Evolutionary conservation across 805 yeast genomes (phyloP).

Genomic region (Kodamaea neixiangensis): DNA sequence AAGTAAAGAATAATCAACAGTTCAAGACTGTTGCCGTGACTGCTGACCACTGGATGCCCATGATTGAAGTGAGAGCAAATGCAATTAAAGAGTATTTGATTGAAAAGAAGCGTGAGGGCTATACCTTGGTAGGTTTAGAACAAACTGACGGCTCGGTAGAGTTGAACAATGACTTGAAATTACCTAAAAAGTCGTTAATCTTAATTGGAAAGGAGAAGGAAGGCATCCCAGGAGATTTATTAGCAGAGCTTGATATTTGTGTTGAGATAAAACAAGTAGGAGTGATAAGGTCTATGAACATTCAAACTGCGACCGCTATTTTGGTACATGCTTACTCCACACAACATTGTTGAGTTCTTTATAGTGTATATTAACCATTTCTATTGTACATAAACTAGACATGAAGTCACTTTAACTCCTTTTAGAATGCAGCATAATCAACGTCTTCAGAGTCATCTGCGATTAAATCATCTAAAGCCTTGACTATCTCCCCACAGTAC

Average conservation of each 20-base stretch:
- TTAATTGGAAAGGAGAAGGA: constrained; percentile 85
- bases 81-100: constrained; percentile 59
- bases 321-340: constrained; percentile 86
- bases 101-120: constrained; percentile 68
- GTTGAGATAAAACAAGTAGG: constrained; percentile 92
- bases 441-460: constrained; percentile 39
- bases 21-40: constrained; percentile 91
- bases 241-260: constrained; percentile 82
- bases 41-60: constrained; percentile 95
- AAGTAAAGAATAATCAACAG: constrained; percentile 62
- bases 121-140: constrained; percentile 84
- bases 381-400: constrained; percentile 3
- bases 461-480: constrained; percentile 54
- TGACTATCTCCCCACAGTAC: constrained; percentile 63
- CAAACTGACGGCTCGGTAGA: constrained; percentile 90
- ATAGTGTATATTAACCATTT: constrained; percentile 3
- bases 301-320: constrained; percentile 95
- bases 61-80: constrained; percentile 67
- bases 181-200: constrained; percentile 79
- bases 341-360: constrained; percentile 52
- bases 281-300: constrained; percentile 91
- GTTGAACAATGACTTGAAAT: constrained; percentile 59
- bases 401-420: too few species aligned
- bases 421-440: constrained; percentile 11
- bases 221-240: constrained; percentile 85